Evolutionary conservation across 768 basidiomycete species (phyloP).

Genomic region (Suillus sp.): DNA sequence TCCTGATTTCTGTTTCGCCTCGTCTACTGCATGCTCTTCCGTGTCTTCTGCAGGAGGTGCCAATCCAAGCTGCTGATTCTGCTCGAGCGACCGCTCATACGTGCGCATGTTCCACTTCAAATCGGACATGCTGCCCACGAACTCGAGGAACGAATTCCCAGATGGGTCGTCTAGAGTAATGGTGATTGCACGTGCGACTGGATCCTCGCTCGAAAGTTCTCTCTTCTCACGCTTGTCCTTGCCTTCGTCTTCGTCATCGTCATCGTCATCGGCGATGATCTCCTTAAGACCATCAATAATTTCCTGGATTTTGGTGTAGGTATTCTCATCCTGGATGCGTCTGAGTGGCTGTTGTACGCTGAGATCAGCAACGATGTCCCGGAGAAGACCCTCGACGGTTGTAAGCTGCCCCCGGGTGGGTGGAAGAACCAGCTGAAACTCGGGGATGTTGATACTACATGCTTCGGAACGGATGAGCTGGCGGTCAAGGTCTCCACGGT

Average conservation of each 20-base stretch:
- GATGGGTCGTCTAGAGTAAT: constrained; percentile 89
- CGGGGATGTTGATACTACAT: constrained; percentile 82
- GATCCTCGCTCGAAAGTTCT: constrained; percentile 38
- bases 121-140: constrained; percentile 82
- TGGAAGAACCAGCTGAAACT: constrained; percentile 90
- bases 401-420: constrained; percentile 89
- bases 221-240: constrained; percentile 36
- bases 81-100: constrained; percentile 76
- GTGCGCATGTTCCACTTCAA: constrained; percentile 90
- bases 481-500: constrained; percentile 80
- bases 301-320: constrained; percentile 71
- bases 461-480: constrained; percentile 90
- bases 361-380: constrained; percentile 81
- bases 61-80: constrained; percentile 81
- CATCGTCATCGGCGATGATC: constrained; percentile 66
- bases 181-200: constrained; percentile 73
- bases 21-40: constrained; percentile 14
- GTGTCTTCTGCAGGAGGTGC: constrained; percentile 49
- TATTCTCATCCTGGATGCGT: constrained; percentile 71
- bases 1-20: constrained; percentile 33
- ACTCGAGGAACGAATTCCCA: constrained; percentile 97
- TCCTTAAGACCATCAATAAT: constrained; percentile 68
- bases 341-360: constrained; percentile 82
- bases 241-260: constrained; percentile 46
- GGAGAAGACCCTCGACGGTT: constrained; percentile 92